Percentiles rank a stretch among this genome's conserved stretches.
Evolutionary conservation across 306 rosid species (phyloP).

Genomic region (barrel medic (Medicago truncatula)): DNA sequence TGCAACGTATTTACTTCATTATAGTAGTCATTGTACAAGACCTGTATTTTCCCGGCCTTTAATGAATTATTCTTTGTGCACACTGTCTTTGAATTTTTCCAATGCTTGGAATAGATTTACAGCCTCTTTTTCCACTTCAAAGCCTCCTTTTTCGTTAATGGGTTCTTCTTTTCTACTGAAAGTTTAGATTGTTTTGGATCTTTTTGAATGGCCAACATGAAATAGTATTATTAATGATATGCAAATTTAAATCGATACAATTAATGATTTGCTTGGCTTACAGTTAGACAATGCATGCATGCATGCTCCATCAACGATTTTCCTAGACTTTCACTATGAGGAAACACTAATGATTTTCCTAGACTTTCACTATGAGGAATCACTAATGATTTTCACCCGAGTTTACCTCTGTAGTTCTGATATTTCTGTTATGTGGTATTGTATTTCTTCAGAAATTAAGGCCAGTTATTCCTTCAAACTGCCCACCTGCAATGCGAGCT

Average conservation of each 20-base stretch:
- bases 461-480: constrained; percentile 67
- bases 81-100: not conserved
- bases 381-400: not conserved
- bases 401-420: constrained; percentile 24
- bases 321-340: not conserved
- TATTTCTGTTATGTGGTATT: constrained; percentile 23
- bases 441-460: constrained; percentile 67
- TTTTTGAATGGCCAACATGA: constrained; percentile 2
- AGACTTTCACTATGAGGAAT: not conserved
- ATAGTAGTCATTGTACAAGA: not conserved
- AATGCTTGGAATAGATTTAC: not conserved
- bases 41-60: not conserved
- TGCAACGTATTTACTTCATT: not conserved
- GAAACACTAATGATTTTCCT: not conserved
- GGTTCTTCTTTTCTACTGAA: not conserved
- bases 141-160: not conserved
- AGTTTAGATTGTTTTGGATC: not conserved
- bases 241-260: not conserved
- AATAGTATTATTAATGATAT: not conserved
- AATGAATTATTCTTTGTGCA: not conserved
- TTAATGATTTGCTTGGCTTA: not conserved
- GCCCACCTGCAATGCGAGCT: constrained; percentile 75
- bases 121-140: not conserved
- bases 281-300: not conserved
- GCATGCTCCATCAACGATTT: constrained; percentile 11